Conservation (phyloP, 148 eudicot genomes). For the Rheum nobile region DNA sequence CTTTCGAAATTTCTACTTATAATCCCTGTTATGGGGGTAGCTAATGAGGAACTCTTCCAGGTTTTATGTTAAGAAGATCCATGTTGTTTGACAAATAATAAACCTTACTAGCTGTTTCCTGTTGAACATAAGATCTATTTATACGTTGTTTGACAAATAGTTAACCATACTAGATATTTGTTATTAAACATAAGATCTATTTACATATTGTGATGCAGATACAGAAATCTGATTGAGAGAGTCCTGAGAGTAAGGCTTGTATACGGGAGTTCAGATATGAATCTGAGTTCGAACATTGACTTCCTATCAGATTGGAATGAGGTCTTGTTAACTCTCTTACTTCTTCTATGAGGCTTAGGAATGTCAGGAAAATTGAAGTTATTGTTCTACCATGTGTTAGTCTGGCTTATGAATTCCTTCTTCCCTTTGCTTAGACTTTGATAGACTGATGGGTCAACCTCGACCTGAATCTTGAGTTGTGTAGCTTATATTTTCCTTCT, state of each 20-base stretch:
- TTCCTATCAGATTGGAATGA: conserved; percentile 96
- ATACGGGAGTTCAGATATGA: conserved; percentile 88
- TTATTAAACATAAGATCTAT: background rate
- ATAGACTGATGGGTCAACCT: background rate
- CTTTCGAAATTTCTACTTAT: background rate
- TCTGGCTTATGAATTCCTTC: background rate
- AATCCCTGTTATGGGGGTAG: background rate
- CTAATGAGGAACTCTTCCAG: background rate
- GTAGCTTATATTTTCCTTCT: background rate
- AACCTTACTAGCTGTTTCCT: background rate
- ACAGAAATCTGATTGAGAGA: conserved; percentile 84
- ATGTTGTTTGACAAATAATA: background rate
- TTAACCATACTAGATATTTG: background rate
- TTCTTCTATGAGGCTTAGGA: background rate
- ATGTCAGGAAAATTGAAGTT: background rate
- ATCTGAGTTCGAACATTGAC: conserved; percentile 83
- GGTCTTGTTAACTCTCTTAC: conserved; percentile 49
- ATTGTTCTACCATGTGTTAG: background rate
- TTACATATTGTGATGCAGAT: conserved; percentile 37
- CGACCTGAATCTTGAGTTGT: background rate
- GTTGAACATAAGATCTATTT: background rate
- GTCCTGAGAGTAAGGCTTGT: conserved; percentile 81
- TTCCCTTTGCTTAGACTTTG: background rate
- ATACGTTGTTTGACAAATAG: background rate
- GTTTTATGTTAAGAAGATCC: background rate